Evolutionary conservation across 352 stramenopile genomes (phyloP).

Genomic region (Plasmopara muralis): DNA sequence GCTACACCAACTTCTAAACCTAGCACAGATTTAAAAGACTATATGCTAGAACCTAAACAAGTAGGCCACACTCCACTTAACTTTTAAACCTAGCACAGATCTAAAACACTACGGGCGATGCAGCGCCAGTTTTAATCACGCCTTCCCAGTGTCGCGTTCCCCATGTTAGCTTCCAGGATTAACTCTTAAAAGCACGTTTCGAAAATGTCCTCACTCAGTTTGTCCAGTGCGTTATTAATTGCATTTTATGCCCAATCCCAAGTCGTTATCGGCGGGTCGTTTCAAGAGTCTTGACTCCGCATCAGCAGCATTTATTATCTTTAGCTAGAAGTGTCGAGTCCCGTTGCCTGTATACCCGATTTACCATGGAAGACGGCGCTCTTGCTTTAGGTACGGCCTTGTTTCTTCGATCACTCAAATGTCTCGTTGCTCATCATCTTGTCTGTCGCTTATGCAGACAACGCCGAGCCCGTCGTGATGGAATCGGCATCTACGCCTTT

Average conservation of each 20-base stretch:
- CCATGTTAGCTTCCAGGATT: too few species aligned
- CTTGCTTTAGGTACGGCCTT: slow-evolving; percentile 27
- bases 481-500: slow-evolving; percentile 9
- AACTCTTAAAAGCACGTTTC: too few species aligned
- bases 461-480: slow-evolving; percentile 14
- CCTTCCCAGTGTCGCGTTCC: too few species aligned
- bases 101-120: too few species aligned
- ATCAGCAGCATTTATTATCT: slow-evolving; percentile 21
- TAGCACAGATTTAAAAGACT: too few species aligned
- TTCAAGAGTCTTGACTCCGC: slow-evolving; percentile 9
- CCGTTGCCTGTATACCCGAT: not conserved
- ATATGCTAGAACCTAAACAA: too few species aligned
- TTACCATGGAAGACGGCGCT: slow-evolving; percentile 51
- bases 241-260: slow-evolving; percentile 13
- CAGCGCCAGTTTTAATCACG: too few species aligned
- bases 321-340: slow-evolving; percentile 17
- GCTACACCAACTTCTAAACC: too few species aligned
- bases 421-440: not conserved
- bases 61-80: too few species aligned
- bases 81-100: too few species aligned
- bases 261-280: slow-evolving; percentile 13
- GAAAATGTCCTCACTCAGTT: too few species aligned
- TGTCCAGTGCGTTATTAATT: too few species aligned
- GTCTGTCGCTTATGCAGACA: slow-evolving; percentile 8
- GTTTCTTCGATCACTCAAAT: not conserved